phyloP scores from a whole-genome alignment of 108 stramenopile species.

The Cyclotella choctawhatcheeana region DNA sequence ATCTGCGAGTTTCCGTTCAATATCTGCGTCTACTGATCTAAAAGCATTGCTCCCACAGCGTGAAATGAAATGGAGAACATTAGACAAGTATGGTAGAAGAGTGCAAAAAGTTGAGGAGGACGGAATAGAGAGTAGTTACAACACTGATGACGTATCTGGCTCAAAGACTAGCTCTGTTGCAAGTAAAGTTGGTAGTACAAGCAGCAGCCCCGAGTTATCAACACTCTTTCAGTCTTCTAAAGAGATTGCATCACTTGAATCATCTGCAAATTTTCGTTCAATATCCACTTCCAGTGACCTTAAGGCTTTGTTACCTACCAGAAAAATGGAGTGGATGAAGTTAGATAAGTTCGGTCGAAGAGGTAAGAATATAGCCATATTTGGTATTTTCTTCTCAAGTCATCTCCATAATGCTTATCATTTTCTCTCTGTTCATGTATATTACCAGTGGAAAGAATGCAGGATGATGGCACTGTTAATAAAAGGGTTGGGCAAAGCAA shows the following conservation, averaged over 20 bases:
- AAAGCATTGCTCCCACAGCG: conserved; percentile 20
- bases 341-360: conserved; percentile 10
- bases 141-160: not conserved
- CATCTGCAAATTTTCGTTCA: not conserved
- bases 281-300: not conserved
- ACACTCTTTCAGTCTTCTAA: not conserved
- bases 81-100: conserved; percentile 39
- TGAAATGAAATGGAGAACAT: conserved; percentile 25
- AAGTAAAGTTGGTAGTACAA: too few relatives aligned
- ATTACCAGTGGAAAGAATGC: conserved; percentile 18
- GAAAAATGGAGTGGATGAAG: conserved; percentile 25
- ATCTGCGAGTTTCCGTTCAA: not conserved
- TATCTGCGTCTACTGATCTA: conserved; percentile 2
- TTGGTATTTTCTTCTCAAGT: too few relatives aligned
- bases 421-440: too few relatives aligned
- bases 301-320: conserved; percentile 19
- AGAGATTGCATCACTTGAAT: not conserved
- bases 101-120: conserved; percentile 45
- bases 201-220: not conserved
- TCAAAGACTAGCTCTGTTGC: not conserved
- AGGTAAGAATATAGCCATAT: too few relatives aligned
- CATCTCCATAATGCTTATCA: too few relatives aligned
- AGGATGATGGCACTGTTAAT: conserved; percentile 27
- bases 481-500: not conserved
- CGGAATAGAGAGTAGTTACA: conserved; percentile 8